Percentiles rank a stretch among this genome's conserved stretches.
These are phyloP conservation scores for Calonectria crousiana DNA, from an alignment of 2,329 filamentous ascomycete genomes.

Conservation along the genomic window DNA sequence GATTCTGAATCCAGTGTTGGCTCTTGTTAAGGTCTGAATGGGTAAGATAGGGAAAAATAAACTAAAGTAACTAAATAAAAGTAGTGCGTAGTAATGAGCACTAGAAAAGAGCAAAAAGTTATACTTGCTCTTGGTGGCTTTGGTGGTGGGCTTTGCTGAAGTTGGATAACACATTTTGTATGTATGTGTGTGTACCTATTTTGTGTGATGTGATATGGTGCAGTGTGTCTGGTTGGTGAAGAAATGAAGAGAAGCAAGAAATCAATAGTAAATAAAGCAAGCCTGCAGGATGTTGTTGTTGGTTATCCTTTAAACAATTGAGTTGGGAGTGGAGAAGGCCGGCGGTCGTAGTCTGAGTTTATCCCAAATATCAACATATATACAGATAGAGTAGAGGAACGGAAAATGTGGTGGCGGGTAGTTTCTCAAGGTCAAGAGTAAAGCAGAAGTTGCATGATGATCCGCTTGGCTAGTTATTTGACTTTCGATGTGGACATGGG, in stretches of 20 bases:
- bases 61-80: background rate
- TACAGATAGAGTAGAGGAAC: conserved; percentile 30
- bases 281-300: background rate
- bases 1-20: background rate
- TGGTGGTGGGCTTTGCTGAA: conserved; percentile 56
- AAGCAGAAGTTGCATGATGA: conserved; percentile 45
- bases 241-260: background rate
- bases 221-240: background rate
- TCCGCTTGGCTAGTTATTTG: conserved; percentile 43
- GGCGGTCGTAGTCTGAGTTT: conserved; percentile 14
- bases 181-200: conserved; percentile 23
- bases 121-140: conserved; percentile 61
- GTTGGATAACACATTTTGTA: conserved; percentile 55
- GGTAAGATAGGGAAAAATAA: conserved; percentile 3
- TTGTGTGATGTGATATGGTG: background rate
- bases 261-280: background rate
- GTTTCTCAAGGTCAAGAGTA: conserved; percentile 23
- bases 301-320: background rate
- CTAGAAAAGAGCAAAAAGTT: conserved; percentile 35
- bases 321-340: background rate
- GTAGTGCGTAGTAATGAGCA: conserved; percentile 1
- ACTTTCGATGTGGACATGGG: conserved; percentile 28
- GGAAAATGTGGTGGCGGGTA: conserved; percentile 36
- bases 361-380: conserved; percentile 30
- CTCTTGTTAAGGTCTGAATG: background rate